Conservation (phyloP, 176 grass and related monocot species). For the Tuctoria greenei region DNA sequence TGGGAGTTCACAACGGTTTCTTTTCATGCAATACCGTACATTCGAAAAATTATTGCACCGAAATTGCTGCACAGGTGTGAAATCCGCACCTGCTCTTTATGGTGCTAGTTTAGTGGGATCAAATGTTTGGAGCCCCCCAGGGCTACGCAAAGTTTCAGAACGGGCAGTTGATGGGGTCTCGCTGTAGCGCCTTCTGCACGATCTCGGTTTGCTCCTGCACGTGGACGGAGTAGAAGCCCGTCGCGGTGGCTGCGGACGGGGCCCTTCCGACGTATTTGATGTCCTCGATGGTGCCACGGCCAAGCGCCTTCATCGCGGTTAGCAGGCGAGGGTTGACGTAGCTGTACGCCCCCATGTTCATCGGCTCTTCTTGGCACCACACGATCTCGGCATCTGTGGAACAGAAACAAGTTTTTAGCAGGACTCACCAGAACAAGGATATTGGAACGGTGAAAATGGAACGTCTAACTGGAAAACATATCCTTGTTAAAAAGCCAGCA, state of each 20-base stretch:
- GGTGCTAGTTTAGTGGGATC: background rate
- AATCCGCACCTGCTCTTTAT: conserved; percentile 10
- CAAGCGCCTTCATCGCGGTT: conserved; percentile 70
- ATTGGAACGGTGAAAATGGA: background rate
- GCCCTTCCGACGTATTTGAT: conserved; percentile 87
- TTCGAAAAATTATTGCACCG: conserved; percentile 35
- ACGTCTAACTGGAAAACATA: background rate
- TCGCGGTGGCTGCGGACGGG: conserved; percentile 90
- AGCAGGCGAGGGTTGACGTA: conserved; percentile 76
- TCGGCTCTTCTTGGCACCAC: conserved; percentile 97
- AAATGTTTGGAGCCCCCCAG: background rate
- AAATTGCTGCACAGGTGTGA: conserved; percentile 19
- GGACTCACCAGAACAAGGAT: background rate
- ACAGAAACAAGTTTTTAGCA: conserved; percentile 24
- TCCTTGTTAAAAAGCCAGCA: background rate
- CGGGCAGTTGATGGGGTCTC: conserved; percentile 37
- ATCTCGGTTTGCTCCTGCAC: conserved; percentile 84
- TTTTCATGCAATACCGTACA: conserved; percentile 1
- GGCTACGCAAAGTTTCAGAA: conserved; percentile 34
- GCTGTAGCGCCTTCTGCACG: conserved; percentile 78
- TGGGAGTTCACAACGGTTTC: conserved; percentile 24
- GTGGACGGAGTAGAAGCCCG: conserved; percentile 78
- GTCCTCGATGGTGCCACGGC: conserved; percentile 66
- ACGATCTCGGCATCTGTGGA: conserved; percentile 90
- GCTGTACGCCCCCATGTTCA: conserved; percentile 93